phyloP scores from a whole-genome alignment of 2,329 filamentous ascomycete genomes.

The Chaetothyriales sp. region DNA sequence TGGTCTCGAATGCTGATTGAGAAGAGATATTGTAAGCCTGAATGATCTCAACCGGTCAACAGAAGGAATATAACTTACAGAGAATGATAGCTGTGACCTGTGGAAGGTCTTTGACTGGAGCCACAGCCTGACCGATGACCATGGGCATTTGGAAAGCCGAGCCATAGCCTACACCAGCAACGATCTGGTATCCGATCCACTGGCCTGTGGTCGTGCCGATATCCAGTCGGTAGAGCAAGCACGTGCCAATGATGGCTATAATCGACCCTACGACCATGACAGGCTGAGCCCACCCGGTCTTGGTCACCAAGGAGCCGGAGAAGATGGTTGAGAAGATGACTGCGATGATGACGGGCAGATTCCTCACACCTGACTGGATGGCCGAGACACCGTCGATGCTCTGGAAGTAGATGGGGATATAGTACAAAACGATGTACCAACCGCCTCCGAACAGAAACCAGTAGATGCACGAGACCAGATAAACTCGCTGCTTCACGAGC shows the following conservation, averaged over 20 bases:
- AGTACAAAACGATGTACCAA: conserved; percentile 29
- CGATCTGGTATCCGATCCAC: conserved; percentile 27
- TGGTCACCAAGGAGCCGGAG: conserved; percentile 21
- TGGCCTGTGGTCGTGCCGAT: conserved; percentile 16
- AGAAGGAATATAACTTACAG: conserved; percentile 4
- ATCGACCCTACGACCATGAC: conserved; percentile 16
- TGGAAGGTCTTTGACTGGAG: conserved; percentile 17
- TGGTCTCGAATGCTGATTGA: conserved; percentile 25
- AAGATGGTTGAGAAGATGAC: conserved; percentile 21
- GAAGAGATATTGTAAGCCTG: conserved; percentile 9
- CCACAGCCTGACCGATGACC: conserved; percentile 15
- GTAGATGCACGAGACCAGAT: conserved; percentile 10
- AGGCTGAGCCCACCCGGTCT: conserved; percentile 14
- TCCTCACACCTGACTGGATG: conserved; percentile 26
- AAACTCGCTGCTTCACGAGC: conserved; percentile 3
- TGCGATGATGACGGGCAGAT: conserved; percentile 28
- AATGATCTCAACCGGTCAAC: not conserved
- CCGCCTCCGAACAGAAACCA: conserved; percentile 19
- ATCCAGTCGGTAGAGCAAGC: conserved; percentile 23
- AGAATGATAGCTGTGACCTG: conserved; percentile 14
- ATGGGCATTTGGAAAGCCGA: conserved; percentile 17
- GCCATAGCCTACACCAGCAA: conserved; percentile 19
- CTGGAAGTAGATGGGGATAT: conserved; percentile 39
- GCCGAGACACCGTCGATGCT: conserved; percentile 23
- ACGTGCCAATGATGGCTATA: conserved; percentile 19